Evolutionary conservation across 768 basidiomycete species (phyloP).

Genomic region (Xerocomellus chrysenteron): DNA sequence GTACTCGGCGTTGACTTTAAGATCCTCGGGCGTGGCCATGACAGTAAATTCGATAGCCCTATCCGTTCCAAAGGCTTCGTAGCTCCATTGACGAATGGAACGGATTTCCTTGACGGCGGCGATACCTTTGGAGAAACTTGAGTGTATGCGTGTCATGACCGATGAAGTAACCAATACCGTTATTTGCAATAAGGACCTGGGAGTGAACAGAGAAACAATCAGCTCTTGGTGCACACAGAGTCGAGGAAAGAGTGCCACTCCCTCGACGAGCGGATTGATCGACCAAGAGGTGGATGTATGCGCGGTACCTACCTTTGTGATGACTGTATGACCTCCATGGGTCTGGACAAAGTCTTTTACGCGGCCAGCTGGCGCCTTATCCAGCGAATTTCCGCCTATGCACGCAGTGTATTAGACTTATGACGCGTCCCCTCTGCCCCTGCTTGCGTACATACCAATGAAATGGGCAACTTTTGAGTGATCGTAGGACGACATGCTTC

Average conservation of each 20-base stretch:
- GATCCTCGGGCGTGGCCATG: constrained; percentile 98
- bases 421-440: constrained; percentile 4
- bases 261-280: constrained; percentile 1
- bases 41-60: constrained; percentile 97
- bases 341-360: constrained; percentile 89
- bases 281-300: constrained; percentile 16
- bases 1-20: constrained; percentile 98
- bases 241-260: background rate
- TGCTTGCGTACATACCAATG: constrained; percentile 44
- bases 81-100: constrained; percentile 99
- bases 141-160: constrained; percentile 21
- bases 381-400: constrained; percentile 91
- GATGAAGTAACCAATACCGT: constrained; percentile 53
- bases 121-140: constrained; percentile 61
- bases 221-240: constrained; percentile 1
- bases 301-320: constrained; percentile 77
- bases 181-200: constrained; percentile 97
- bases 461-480: constrained; percentile 63
- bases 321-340: constrained; percentile 95
- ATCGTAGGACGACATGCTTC: constrained; percentile 42
- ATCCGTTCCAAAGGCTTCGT: constrained; percentile 97
- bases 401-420: constrained; percentile 7
- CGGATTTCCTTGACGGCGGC: constrained; percentile 99
- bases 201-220: background rate
- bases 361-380: constrained; percentile 73